Base-by-base conservation (phyloP, 768 basidiomycete genomes). In the Collybia sordida region DNA sequence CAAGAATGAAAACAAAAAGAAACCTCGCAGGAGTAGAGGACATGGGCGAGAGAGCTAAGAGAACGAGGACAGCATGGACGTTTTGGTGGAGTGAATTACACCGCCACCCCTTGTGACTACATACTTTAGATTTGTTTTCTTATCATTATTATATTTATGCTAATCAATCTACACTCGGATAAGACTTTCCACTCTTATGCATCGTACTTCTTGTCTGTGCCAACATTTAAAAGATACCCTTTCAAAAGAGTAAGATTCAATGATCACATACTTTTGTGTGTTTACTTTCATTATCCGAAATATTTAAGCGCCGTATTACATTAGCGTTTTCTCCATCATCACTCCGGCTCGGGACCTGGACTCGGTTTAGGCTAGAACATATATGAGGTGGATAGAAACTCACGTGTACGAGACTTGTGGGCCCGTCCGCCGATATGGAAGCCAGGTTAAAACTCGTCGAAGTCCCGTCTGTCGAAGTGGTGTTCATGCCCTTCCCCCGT, bases 1-100 rank as follows among this genome's bases (percentile, higher is more conserved):
- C 60, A 61, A 91, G 67, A 39, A 77, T 61, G 49, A 74, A 53
- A 23, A 79, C 67, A 55, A 91, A 79, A 17, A 82, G 53, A 12
- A 79, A 59, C 64, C 74, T 81, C 46, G 80, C 69, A 18, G 67
- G 57, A 43, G 67, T 66, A 45, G 66, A 66, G 52, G 80, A 69
- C 85, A 87, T 86, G 60, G 51, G 46, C 49, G 51, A 36, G 45
- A 56, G 52, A 42, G 42, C 49, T 50, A 51, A 28, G 31, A 23
- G 18, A 45, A 51, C 53, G 52, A 37, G 28, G 47, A 51, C 25
- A 54, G 42, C 55, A 56, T 51, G 60, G 37, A 31, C 47, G 48
- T 45, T 31, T 3, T 31, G 9, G 9, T 31, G 31, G 31, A 31
- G 31, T 11, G 14, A 3, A 3, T 31, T 31, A 31, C 31, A 31